Percentiles rank a stretch among this genome's conserved stretches.
phyloP scores from a whole-genome alignment of 768 basidiomycete genomes.

The Pleurotus tuoliensis region DNA sequence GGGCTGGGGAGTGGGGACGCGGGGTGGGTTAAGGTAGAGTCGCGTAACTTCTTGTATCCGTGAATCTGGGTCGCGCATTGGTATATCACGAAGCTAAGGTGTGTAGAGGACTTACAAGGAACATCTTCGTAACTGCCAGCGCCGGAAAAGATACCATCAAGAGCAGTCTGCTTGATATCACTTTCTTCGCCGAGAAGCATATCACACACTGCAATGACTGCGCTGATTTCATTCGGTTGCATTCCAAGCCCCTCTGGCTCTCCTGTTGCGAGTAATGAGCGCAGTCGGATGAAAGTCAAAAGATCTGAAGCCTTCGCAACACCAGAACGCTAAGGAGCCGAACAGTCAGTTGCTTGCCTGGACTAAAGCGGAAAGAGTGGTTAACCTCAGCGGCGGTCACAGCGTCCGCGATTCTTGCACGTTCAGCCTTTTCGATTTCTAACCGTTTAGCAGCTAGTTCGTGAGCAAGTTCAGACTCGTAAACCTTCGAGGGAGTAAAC shows the following conservation, averaged over 20 bases:
- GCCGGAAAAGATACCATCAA: constrained; percentile 54
- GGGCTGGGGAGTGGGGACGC: constrained; percentile 32
- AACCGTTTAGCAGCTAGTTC: constrained; percentile 51
- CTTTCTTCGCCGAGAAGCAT: constrained; percentile 53
- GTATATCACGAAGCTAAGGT: neutral
- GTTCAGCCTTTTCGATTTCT: constrained; percentile 55
- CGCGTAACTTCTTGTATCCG: constrained; percentile 57
- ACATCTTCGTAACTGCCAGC: constrained; percentile 60
- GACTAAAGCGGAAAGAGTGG: constrained; percentile 1
- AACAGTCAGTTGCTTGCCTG: neutral
- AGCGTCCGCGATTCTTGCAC: constrained; percentile 50
- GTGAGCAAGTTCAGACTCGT: constrained; percentile 60
- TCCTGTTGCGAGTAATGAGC: constrained; percentile 41
- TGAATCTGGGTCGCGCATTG: constrained; percentile 40
- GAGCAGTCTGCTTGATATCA: constrained; percentile 43
- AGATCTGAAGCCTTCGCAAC: constrained; percentile 44
- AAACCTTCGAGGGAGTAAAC: constrained; percentile 33
- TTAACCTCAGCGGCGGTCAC: constrained; percentile 58
- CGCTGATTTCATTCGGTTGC: constrained; percentile 47
- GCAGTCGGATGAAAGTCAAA: constrained; percentile 58
- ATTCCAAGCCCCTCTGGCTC: constrained; percentile 40
- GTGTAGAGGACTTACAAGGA: constrained; percentile 44
- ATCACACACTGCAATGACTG: constrained; percentile 50
- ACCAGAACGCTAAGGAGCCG: constrained; percentile 12
- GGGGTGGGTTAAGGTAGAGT: constrained; percentile 48